Conservation (phyloP, 176 grass and related monocot species). For the Juncus inflexus region DNA sequence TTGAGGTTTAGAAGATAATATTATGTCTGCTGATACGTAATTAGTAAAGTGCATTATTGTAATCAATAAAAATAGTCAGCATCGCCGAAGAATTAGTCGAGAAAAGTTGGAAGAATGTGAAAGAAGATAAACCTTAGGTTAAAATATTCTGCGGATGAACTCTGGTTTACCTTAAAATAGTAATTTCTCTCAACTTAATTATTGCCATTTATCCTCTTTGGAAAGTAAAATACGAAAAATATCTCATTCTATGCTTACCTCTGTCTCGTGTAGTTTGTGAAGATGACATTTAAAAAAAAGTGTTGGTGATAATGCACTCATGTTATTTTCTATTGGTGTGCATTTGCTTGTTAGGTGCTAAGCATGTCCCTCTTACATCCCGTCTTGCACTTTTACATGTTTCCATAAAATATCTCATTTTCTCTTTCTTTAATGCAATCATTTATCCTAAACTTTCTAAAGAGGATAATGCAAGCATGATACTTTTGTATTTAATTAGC, state of each 20-base stretch:
- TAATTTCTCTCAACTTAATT: background rate
- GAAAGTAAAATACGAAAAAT: background rate
- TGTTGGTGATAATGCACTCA: conserved; percentile 10
- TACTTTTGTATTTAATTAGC: too few relatives aligned
- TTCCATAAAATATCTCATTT: background rate
- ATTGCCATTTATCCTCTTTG: background rate
- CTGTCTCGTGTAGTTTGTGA: background rate
- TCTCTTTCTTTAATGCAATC: background rate
- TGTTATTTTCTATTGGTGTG: background rate
- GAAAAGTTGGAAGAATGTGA: too few relatives aligned
- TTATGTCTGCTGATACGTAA: too few relatives aligned
- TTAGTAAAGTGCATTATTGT: too few relatives aligned
- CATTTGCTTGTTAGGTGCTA: conserved; percentile 12
- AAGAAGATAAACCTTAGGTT: background rate
- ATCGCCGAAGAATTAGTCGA: too few relatives aligned
- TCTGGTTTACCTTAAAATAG: conserved; percentile 1
- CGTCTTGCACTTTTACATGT: background rate
- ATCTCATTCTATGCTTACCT: background rate
- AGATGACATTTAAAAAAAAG: background rate
- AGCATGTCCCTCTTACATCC: conserved; percentile 5
- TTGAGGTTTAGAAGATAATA: too few relatives aligned
- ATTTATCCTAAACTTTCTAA: too few relatives aligned
- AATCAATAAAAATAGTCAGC: too few relatives aligned
- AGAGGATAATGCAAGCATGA: too few relatives aligned
- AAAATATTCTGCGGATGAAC: background rate